Percentiles rank a stretch among this genome's conserved stretches.
Evolutionary conservation across 768 basidiomycete genomes (phyloP).

Genomic region (Coprinopsis sp.): DNA sequence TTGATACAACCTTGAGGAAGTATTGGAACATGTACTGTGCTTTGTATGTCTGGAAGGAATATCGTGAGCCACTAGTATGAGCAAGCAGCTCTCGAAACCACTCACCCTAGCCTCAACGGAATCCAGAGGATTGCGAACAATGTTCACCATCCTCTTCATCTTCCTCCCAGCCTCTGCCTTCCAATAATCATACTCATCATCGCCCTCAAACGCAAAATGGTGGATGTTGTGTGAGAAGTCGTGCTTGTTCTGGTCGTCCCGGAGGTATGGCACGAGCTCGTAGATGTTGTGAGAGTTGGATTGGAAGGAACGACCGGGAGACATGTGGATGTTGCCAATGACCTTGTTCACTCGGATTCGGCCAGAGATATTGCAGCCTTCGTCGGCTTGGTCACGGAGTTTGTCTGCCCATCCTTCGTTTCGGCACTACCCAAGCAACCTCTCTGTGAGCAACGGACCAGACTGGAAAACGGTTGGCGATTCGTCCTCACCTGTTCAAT

Average conservation of each 20-base stretch:
- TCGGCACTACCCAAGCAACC: slow-evolving; percentile 59
- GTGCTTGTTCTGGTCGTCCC: slow-evolving; percentile 82
- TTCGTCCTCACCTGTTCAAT: slow-evolving; percentile 96
- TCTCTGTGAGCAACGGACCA: neutral
- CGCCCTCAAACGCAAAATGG: slow-evolving; percentile 73
- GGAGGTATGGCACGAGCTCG: slow-evolving; percentile 92
- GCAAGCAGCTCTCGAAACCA: slow-evolving; percentile 6
- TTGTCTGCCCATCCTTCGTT: slow-evolving; percentile 94
- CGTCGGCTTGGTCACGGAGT: slow-evolving; percentile 84
- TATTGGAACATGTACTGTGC: slow-evolving; percentile 96
- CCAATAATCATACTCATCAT: slow-evolving; percentile 73
- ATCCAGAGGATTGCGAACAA: slow-evolving; percentile 75
- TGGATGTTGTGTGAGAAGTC: slow-evolving; percentile 92
- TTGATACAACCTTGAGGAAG: slow-evolving; percentile 98
- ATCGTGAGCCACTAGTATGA: too few species aligned
- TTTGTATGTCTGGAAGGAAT: slow-evolving; percentile 54
- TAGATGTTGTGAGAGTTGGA: slow-evolving; percentile 71
- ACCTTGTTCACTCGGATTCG: slow-evolving; percentile 96
- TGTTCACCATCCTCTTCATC: slow-evolving; percentile 70
- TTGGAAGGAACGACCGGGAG: slow-evolving; percentile 95
- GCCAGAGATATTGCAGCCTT: slow-evolving; percentile 93
- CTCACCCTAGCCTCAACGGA: slow-evolving; percentile 52
- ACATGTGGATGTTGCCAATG: slow-evolving; percentile 91
- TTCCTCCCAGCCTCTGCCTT: slow-evolving; percentile 57
- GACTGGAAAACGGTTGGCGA: slow-evolving; percentile 23